Percentiles rank a stretch among this genome's conserved stretches.
Conservation (phyloP, 148 eudicot species). For the Spergularia bocconei region DNA sequence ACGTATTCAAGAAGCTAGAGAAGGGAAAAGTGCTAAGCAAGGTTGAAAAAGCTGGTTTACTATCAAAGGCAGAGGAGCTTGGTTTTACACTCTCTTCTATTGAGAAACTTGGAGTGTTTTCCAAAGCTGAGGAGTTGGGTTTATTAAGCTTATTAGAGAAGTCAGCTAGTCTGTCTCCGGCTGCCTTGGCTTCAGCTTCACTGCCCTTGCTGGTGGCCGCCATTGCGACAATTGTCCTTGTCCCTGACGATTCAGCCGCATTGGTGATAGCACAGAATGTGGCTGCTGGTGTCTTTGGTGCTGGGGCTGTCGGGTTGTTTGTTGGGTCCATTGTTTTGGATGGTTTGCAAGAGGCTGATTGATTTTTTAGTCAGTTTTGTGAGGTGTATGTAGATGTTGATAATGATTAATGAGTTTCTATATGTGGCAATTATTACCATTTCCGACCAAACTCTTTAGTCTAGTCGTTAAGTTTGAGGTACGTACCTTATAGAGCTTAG, state of each 20-base stretch:
- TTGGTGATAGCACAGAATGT: slow-evolving; percentile 59
- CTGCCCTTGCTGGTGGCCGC: slow-evolving; percentile 70
- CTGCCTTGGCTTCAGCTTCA: slow-evolving; percentile 71
- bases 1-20: slow-evolving; percentile 86
- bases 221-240: slow-evolving; percentile 49
- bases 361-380: slow-evolving; percentile 13
- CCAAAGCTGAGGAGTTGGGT: slow-evolving; percentile 89
- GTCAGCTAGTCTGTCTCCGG: slow-evolving; percentile 51
- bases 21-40: slow-evolving; percentile 75
- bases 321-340: slow-evolving; percentile 82
- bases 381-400: not conserved
- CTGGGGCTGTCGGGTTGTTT: slow-evolving; percentile 60
- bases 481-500: not conserved
- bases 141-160: slow-evolving; percentile 74
- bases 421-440: not conserved
- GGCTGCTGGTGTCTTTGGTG: slow-evolving; percentile 51
- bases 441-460: not conserved
- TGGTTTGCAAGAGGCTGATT: slow-evolving; percentile 91
- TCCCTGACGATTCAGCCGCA: slow-evolving; percentile 70
- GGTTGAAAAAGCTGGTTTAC: slow-evolving; percentile 80
- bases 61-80: slow-evolving; percentile 78
- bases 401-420: not conserved
- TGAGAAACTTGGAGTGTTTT: slow-evolving; percentile 76
- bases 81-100: slow-evolving; percentile 84
- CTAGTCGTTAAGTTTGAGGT: not conserved